Conservation (phyloP, 495 filamentous ascomycete genomes). For the Beverwykella pulmonaria region DNA sequence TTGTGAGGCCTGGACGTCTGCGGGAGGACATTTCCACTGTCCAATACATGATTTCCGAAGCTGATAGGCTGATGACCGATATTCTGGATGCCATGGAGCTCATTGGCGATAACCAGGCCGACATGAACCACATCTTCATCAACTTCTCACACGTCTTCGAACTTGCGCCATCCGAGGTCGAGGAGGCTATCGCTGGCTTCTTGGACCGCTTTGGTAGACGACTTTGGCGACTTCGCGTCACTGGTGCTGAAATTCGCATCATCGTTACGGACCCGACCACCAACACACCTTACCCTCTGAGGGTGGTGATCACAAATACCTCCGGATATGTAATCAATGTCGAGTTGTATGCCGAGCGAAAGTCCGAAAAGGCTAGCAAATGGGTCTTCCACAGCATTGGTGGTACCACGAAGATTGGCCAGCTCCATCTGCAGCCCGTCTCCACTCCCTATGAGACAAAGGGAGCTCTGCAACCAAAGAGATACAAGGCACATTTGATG, state of each 20-base stretch:
- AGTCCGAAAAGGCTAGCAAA: conserved; percentile 89
- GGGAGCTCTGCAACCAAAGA: conserved; percentile 97
- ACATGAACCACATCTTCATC: conserved; percentile 99
- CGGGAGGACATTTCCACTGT: conserved; percentile 96
- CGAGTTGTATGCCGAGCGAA: conserved; percentile 95
- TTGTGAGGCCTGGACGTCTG: conserved; percentile 87
- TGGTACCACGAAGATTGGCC: conserved; percentile 88
- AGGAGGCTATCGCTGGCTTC: conserved; percentile 92
- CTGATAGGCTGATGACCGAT: conserved; percentile 94
- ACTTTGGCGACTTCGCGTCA: conserved; percentile 94
- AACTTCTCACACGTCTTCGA: conserved; percentile 98
- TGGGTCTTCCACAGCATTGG: conserved; percentile 99
- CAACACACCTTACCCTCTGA: conserved; percentile 85
- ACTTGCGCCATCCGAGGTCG: conserved; percentile 84
- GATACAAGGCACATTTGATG: conserved; percentile 99
- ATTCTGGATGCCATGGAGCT: conserved; percentile 97
- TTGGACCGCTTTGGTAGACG: conserved; percentile 94
- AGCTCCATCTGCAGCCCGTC: conserved; percentile 91
- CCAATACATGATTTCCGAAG: conserved; percentile 96
- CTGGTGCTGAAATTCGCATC: conserved; percentile 96
- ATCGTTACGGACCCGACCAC: conserved; percentile 89
- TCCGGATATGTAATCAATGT: conserved; percentile 99
- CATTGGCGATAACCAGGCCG: conserved; percentile 97
- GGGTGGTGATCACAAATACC: conserved; percentile 97
- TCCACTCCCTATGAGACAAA: conserved; percentile 94